Conservation (phyloP, 2,329 filamentous ascomycete genomes). For the Penicillium sp. region DNA sequence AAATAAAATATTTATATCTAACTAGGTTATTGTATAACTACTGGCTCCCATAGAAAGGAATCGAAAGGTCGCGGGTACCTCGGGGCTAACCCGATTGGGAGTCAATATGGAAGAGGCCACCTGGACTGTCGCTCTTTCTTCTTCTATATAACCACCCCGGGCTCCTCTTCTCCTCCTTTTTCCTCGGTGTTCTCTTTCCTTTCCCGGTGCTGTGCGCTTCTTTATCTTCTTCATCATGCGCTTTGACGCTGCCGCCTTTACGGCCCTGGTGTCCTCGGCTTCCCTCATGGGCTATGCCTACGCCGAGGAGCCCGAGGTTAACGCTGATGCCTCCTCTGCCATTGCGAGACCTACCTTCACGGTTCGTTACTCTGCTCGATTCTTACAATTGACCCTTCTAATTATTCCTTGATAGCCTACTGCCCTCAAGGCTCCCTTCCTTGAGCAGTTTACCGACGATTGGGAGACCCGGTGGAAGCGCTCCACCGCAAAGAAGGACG, state of each 20-base stretch:
- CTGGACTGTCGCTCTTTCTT: slow-evolving; percentile 33
- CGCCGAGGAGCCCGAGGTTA: slow-evolving; percentile 63
- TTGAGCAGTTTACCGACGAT: slow-evolving; percentile 97
- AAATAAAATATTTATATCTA: background rate
- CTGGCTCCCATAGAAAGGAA: slow-evolving; percentile 4
- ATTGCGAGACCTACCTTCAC: slow-evolving; percentile 77
- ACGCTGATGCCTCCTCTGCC: slow-evolving; percentile 48
- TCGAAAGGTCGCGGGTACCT: slow-evolving; percentile 11
- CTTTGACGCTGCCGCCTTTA: slow-evolving; percentile 73
- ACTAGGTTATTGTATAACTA: too few relatives aligned
- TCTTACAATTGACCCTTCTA: slow-evolving; percentile 1
- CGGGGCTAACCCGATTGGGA: slow-evolving; percentile 23
- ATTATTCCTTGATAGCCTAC: slow-evolving; percentile 60
- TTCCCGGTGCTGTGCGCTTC: slow-evolving; percentile 20
- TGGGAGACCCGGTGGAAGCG: slow-evolving; percentile 93
- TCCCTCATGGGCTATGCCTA: slow-evolving; percentile 62
- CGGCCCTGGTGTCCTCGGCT: slow-evolving; percentile 64
- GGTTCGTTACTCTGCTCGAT: slow-evolving; percentile 52
- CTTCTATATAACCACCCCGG: slow-evolving; percentile 29
- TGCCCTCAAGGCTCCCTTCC: slow-evolving; percentile 81
- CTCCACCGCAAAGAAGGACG: slow-evolving; percentile 95
- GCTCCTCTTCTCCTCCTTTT: slow-evolving; percentile 19
- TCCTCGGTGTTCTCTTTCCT: slow-evolving; percentile 15
- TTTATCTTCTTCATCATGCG: slow-evolving; percentile 59
- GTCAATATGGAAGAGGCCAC: slow-evolving; percentile 40